Percentiles rank a stretch among this genome's conserved stretches.
Conservation (phyloP, 2,329 filamentous ascomycete species). For the Ophiocordyceps camponoti-leonardi region DNA sequence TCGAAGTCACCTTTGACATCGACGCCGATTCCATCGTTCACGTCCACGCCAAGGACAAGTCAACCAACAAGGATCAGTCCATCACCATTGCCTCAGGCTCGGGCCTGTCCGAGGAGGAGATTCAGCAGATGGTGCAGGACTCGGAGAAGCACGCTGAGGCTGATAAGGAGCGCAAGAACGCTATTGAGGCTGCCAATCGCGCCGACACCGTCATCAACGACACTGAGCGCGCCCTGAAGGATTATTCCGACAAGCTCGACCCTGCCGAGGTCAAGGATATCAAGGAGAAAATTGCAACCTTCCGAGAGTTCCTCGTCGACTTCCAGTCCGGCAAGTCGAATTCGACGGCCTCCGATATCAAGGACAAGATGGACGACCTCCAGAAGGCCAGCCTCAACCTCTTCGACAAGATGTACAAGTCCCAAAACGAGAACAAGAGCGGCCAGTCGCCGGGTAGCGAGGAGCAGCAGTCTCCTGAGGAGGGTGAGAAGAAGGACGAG, state of each 20-base stretch:
- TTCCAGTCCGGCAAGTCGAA: slow-evolving; percentile 82
- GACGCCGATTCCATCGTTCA: slow-evolving; percentile 96
- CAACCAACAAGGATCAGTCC: slow-evolving; percentile 97
- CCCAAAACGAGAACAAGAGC: slow-evolving; percentile 48
- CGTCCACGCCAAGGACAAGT: slow-evolving; percentile 97
- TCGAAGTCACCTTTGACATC: slow-evolving; percentile 98
- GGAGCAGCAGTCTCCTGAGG: slow-evolving; percentile 38
- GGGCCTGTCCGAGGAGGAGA: slow-evolving; percentile 86
- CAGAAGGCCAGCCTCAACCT: slow-evolving; percentile 90
- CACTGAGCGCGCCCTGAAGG: slow-evolving; percentile 95
- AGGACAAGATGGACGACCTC: slow-evolving; percentile 97
- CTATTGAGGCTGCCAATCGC: slow-evolving; percentile 94
- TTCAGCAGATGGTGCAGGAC: slow-evolving; percentile 93
- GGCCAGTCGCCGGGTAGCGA: slow-evolving; percentile 31
- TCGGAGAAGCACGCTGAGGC: slow-evolving; percentile 90
- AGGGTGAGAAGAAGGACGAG: slow-evolving; percentile 65
- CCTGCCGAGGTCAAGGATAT: slow-evolving; percentile 89
- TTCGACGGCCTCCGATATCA: slow-evolving; percentile 80
- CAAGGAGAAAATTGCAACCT: slow-evolving; percentile 75
- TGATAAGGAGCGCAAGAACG: slow-evolving; percentile 91
- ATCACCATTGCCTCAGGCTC: slow-evolving; percentile 98
- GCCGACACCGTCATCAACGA: slow-evolving; percentile 94
- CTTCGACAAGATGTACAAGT: slow-evolving; percentile 99
- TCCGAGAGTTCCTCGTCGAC: slow-evolving; percentile 85
- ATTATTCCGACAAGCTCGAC: slow-evolving; percentile 90